These are phyloP conservation scores for Sideroxylon spinosum DNA, from an alignment of 179 eudicot species.

Conservation along the genomic window DNA sequence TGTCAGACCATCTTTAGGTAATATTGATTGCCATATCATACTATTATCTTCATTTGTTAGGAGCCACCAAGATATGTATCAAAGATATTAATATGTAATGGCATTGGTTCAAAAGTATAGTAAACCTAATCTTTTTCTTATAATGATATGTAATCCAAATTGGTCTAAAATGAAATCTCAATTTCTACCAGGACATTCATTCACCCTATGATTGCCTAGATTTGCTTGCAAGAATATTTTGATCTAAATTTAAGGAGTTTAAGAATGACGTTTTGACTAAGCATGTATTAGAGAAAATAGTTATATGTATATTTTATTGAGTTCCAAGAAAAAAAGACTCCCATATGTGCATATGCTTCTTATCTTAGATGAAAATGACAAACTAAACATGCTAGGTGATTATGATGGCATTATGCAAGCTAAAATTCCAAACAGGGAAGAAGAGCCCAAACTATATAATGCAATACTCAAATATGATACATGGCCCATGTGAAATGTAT, in stretches of 20 bases:
- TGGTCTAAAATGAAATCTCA: conserved; percentile 15
- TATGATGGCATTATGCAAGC: neutral
- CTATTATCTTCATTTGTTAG: conserved; percentile 18
- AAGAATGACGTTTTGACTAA: conserved; percentile 6
- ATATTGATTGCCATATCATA: neutral
- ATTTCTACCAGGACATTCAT: conserved; percentile 12
- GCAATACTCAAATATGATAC: conserved; percentile 21
- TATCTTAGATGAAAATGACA: conserved; percentile 4
- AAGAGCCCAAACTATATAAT: neutral
- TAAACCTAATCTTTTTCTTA: conserved; percentile 14
- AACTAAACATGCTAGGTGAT: neutral
- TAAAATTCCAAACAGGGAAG: neutral
- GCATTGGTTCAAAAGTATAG: conserved; percentile 16
- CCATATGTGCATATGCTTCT: conserved; percentile 23
- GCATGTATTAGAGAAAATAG: conserved; percentile 12
- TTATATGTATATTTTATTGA: conserved; percentile 15
- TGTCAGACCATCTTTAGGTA: neutral
- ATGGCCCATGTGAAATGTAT: conserved; percentile 17
- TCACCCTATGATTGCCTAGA: conserved; percentile 16
- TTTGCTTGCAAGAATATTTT: conserved; percentile 15
- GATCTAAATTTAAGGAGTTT: neutral
- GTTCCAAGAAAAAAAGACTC: conserved; percentile 12
- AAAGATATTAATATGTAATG: conserved; percentile 17
- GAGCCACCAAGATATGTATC: conserved; percentile 14
- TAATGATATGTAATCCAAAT: conserved; percentile 15